Evolutionary conservation across 768 basidiomycete genomes (phyloP).

Genomic region (Termitomyces sp.): DNA sequence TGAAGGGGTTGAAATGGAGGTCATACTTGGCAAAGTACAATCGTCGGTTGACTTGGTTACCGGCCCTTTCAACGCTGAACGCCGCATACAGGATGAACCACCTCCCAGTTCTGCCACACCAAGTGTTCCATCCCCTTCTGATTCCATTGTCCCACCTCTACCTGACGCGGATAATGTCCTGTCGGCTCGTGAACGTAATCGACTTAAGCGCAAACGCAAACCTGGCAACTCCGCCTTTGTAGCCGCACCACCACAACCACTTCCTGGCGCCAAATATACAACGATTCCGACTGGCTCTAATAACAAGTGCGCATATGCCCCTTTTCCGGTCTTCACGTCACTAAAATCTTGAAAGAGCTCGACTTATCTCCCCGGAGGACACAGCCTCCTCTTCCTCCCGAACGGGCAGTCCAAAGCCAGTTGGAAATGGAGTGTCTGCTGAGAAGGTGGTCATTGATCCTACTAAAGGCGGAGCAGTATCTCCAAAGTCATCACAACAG

Average conservation of each 20-base stretch:
- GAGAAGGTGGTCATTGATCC: constrained; percentile 81
- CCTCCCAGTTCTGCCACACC: constrained; percentile 44
- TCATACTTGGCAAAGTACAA: constrained; percentile 31
- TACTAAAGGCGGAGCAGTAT: constrained; percentile 80
- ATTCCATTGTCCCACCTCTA: constrained; percentile 35
- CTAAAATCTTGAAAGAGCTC: constrained; percentile 45
- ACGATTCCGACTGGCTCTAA: constrained; percentile 53
- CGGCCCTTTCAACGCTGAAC: constrained; percentile 42
- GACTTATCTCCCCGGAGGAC: constrained; percentile 67
- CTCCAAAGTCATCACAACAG: constrained; percentile 72
- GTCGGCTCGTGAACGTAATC: constrained; percentile 90
- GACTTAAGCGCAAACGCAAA: constrained; percentile 93
- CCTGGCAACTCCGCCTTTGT: constrained; percentile 82
- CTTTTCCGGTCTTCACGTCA: not conserved
- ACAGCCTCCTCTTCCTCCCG: constrained; percentile 48
- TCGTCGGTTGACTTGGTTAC: constrained; percentile 22
- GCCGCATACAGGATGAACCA: constrained; percentile 34
- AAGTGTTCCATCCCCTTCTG: constrained; percentile 50
- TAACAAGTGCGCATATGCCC: constrained; percentile 39
- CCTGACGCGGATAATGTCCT: constrained; percentile 54
- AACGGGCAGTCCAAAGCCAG: constrained; percentile 52
- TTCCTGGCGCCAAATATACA: constrained; percentile 62
- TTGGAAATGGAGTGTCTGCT: constrained; percentile 32
- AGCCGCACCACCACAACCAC: constrained; percentile 53
- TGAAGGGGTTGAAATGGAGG: constrained; percentile 38